A percentile compares a stretch with the other conserved stretches of the same genome.
Conservation (phyloP, 2,329 filamentous ascomycete genomes). For the Thielaviopsis euricoi region DNA sequence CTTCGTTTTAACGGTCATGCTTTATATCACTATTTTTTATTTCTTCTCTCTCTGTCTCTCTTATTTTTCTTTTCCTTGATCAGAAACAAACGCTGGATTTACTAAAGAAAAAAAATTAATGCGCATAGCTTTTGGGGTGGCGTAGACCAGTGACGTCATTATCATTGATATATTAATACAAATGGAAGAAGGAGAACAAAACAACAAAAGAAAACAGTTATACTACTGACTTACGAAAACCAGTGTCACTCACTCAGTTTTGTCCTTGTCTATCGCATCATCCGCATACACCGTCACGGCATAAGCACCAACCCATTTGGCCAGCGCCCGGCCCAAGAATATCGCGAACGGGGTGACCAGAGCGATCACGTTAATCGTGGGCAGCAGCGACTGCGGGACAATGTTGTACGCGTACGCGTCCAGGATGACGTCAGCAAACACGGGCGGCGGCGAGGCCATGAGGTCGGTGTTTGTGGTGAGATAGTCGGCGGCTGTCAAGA, state of each 20-base stretch:
- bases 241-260: constrained; percentile 15
- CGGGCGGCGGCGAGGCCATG: constrained; percentile 59
- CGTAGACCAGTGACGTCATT: neutral
- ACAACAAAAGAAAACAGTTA: neutral
- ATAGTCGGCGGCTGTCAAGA: constrained; percentile 70
- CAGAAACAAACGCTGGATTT: neutral
- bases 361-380: constrained; percentile 53
- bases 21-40: neutral
- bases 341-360: constrained; percentile 31
- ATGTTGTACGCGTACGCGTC: constrained; percentile 73
- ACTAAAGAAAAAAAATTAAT: neutral
- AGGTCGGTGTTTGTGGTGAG: constrained; percentile 57
- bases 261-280: constrained; percentile 21
- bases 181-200: neutral
- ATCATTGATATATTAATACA: neutral
- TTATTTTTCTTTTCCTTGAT: neutral
- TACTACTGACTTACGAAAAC: neutral
- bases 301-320: constrained; percentile 10
- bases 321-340: constrained; percentile 4
- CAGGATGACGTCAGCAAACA: constrained; percentile 66
- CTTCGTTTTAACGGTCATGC: neutral
- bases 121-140: neutral
- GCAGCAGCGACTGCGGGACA: constrained; percentile 60
- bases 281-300: constrained; percentile 14
- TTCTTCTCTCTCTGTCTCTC: neutral